Conservation (phyloP, 106 monocot species). For the Triglochin maritima region DNA sequence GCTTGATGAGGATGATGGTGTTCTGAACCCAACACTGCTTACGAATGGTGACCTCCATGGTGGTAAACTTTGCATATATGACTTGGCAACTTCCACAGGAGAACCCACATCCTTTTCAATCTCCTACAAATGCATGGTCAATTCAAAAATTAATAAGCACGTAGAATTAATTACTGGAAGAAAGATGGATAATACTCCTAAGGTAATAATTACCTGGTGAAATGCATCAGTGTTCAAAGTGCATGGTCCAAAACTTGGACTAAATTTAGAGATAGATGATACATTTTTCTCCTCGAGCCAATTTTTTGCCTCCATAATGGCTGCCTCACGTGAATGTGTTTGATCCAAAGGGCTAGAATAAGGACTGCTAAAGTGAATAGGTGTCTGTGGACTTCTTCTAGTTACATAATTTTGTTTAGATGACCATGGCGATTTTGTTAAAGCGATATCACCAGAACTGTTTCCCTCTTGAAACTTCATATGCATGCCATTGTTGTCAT, state of each 20-base stretch:
- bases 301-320: constrained; percentile 69
- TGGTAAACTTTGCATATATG: constrained; percentile 17
- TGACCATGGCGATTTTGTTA: background rate
- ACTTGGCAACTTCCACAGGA: constrained; percentile 14
- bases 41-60: constrained; percentile 5
- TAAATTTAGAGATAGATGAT: constrained; percentile 21
- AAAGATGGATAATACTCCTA: background rate
- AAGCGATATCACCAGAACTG: background rate
- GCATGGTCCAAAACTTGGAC: constrained; percentile 19
- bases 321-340: constrained; percentile 18
- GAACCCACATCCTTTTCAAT: constrained; percentile 1
- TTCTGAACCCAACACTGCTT: background rate
- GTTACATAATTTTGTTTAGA: constrained; percentile 2
- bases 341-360: constrained; percentile 19
- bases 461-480: constrained; percentile 12
- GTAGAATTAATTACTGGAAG: background rate
- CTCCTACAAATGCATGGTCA: background rate
- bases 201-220: constrained; percentile 1
- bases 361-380: constrained; percentile 9
- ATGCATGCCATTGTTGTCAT: constrained; percentile 1
- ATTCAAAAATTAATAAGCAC: background rate
- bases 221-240: constrained; percentile 7
- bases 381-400: constrained; percentile 22
- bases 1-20: background rate
- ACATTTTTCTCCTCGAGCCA: constrained; percentile 59